Evolutionary conservation across 2,329 filamentous ascomycete genomes (phyloP).

Genomic region (Colletotrichum echinochloae): DNA sequence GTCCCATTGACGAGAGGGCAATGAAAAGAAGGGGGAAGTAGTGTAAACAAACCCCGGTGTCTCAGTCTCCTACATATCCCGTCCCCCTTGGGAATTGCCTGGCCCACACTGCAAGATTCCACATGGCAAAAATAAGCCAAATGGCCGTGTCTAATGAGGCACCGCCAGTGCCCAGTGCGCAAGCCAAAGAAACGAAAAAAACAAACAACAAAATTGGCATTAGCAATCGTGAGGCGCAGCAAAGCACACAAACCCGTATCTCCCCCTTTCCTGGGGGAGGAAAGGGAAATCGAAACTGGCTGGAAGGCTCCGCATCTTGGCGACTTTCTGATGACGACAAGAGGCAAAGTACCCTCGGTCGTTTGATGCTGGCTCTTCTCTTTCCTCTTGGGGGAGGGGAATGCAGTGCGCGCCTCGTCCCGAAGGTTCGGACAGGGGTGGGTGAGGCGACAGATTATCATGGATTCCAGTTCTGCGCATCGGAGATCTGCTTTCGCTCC

Average conservation of each 20-base stretch:
- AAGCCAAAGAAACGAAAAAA: not conserved
- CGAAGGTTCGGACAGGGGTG: not conserved
- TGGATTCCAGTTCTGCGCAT: constrained; percentile 5
- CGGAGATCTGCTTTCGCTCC: not conserved
- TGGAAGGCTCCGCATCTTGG: constrained; percentile 1
- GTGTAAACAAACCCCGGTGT: not conserved
- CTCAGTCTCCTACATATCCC: not conserved
- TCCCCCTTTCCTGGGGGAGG: not conserved
- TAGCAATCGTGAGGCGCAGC: not conserved
- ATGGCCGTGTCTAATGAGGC: not conserved
- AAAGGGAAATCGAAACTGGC: not conserved
- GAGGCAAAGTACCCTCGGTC: not conserved
- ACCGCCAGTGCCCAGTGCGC: not conserved
- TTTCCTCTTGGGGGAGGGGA: not conserved
- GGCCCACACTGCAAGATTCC: constrained; percentile 5
- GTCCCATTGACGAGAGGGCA: not conserved
- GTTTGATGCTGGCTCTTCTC: not conserved
- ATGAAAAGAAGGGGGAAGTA: not conserved
- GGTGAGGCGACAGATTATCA: constrained; percentile 1
- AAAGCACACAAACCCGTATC: not conserved
- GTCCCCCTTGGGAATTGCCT: not conserved
- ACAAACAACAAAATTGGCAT: not conserved
- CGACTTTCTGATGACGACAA: not conserved
- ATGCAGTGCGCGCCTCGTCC: not conserved
- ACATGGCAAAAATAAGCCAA: not conserved